A percentile compares a stretch with the other conserved stretches of the same genome.
Conservation (phyloP, 257 asterid species). For the Penstemon davidsonii region DNA sequence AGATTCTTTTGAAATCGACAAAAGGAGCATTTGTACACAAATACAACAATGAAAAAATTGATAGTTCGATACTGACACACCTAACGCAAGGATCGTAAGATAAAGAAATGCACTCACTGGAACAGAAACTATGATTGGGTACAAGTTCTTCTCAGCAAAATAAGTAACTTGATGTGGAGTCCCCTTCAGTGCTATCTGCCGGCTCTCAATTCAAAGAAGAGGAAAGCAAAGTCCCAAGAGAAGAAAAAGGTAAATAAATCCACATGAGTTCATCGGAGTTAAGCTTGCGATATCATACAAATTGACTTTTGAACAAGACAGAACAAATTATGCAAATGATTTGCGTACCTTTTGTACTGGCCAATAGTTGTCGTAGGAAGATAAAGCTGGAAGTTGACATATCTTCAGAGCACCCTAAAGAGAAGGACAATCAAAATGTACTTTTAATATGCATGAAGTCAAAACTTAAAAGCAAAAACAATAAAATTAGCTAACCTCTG, state of each 20-base stretch:
- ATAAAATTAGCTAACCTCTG: conserved; percentile 58
- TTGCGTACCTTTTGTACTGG: conserved; percentile 80
- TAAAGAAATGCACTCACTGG: conserved; percentile 60
- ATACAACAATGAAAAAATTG: conserved; percentile 15
- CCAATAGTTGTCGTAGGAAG: conserved; percentile 87
- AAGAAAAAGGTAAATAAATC: conserved; percentile 10
- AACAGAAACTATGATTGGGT: conserved; percentile 85
- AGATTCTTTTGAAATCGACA: conserved; percentile 14
- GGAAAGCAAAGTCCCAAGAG: conserved; percentile 18
- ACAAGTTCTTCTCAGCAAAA: conserved; percentile 90
- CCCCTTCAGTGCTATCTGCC: conserved; percentile 84
- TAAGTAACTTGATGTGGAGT: conserved; percentile 98
- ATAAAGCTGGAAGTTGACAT: conserved; percentile 80
- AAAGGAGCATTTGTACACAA: neutral
- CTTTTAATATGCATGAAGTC: neutral
- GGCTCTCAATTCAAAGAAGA: conserved; percentile 19
- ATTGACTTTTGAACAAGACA: conserved; percentile 18
- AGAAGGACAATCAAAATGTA: conserved; percentile 23
- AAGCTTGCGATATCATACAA: conserved; percentile 18
- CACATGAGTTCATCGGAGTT: conserved; percentile 27
- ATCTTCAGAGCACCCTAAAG: conserved; percentile 86
- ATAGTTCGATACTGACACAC: neutral
- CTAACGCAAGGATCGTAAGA: conserved; percentile 13
- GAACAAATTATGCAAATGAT: neutral
- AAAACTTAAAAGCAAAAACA: neutral